Percentiles rank a stretch among this genome's conserved stretches.
phyloP scores from a whole-genome alignment of 2,329 filamentous ascomycete species.

The Arthrobotrys sphaeroides region DNA sequence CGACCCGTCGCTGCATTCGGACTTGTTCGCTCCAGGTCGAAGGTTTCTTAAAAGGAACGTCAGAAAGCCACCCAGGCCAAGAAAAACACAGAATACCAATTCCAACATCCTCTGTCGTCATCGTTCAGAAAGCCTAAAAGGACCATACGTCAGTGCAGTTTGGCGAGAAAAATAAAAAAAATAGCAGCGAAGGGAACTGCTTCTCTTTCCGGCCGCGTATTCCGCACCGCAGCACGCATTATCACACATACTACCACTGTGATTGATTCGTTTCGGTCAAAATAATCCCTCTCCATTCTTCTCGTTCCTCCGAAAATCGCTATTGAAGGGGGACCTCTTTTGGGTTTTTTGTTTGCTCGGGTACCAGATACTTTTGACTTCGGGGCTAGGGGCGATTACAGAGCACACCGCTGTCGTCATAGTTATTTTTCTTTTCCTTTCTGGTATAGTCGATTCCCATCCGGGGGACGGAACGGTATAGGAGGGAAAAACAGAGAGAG shows the following conservation, averaged over 20 bases:
- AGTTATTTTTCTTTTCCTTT: conserved; percentile 20
- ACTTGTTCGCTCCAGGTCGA: conserved; percentile 27
- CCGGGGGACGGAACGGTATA: conserved; percentile 43
- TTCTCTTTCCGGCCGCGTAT: conserved; percentile 6
- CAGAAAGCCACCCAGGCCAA: conserved; percentile 41
- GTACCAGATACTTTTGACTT: background rate
- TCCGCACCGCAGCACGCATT: too few species aligned
- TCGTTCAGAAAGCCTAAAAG: conserved; percentile 31
- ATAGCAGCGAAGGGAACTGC: too few species aligned
- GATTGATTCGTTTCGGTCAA: background rate
- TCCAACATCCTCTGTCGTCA: conserved; percentile 46
- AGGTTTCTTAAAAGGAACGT: conserved; percentile 45
- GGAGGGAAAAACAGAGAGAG: conserved; percentile 50
- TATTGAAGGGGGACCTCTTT: background rate
- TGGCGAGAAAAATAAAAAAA: too few species aligned
- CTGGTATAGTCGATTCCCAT: conserved; percentile 51
- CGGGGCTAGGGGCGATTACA: conserved; percentile 21
- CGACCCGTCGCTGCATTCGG: conserved; percentile 44
- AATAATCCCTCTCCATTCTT: background rate
- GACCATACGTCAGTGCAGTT: conserved; percentile 22
- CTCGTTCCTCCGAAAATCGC: background rate
- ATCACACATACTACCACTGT: too few species aligned
- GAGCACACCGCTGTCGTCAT: conserved; percentile 51
- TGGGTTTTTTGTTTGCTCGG: background rate
- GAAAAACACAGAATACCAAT: conserved; percentile 14